A percentile compares a stretch with the other conserved stretches of the same genome.
Evolutionary conservation across 2,329 filamentous ascomycete genomes (phyloP).

Genomic region (Fusarium coicis): DNA sequence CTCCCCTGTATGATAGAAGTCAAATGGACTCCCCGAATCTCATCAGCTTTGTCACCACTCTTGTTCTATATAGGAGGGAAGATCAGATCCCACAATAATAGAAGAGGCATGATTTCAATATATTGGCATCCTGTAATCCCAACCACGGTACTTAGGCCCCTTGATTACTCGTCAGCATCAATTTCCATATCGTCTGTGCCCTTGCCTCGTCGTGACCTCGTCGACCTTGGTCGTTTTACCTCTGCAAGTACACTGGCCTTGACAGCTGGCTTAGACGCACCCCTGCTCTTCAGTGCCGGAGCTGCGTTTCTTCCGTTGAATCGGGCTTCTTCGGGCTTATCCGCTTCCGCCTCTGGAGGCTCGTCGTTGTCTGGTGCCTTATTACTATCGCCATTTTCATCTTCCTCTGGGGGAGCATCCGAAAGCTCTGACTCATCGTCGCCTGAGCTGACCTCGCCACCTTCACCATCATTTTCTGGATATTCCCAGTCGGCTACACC

Average conservation of each 20-base stretch:
- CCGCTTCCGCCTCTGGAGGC: slow-evolving; percentile 29
- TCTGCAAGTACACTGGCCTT: slow-evolving; percentile 43
- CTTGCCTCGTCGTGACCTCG: slow-evolving; percentile 45
- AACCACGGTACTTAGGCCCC: neutral
- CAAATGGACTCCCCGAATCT: slow-evolving; percentile 7
- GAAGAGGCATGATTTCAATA: slow-evolving; percentile 27
- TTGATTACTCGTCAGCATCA: slow-evolving; percentile 47
- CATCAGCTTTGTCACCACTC: slow-evolving; percentile 10
- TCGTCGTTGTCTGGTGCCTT: slow-evolving; percentile 28
- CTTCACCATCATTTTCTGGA: slow-evolving; percentile 42
- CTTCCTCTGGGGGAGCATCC: slow-evolving; percentile 33
- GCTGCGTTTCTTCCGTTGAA: slow-evolving; percentile 42
- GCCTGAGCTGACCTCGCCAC: slow-evolving; percentile 30
- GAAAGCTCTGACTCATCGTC: slow-evolving; percentile 39
- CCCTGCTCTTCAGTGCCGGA: slow-evolving; percentile 37
- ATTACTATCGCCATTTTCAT: slow-evolving; percentile 14
- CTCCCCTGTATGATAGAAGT: slow-evolving; percentile 31
- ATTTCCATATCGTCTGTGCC: slow-evolving; percentile 50
- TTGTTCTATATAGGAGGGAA: slow-evolving; percentile 32
- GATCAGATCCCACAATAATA: slow-evolving; percentile 20
- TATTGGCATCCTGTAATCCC: slow-evolving; percentile 22
- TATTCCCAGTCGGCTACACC: slow-evolving; percentile 71
- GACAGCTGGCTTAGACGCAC: slow-evolving; percentile 34
- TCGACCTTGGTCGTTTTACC: slow-evolving; percentile 37
- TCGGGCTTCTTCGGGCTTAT: slow-evolving; percentile 35